Evolutionary conservation across 345 rosid genomes (phyloP).

Genomic region (Brassica incana): DNA sequence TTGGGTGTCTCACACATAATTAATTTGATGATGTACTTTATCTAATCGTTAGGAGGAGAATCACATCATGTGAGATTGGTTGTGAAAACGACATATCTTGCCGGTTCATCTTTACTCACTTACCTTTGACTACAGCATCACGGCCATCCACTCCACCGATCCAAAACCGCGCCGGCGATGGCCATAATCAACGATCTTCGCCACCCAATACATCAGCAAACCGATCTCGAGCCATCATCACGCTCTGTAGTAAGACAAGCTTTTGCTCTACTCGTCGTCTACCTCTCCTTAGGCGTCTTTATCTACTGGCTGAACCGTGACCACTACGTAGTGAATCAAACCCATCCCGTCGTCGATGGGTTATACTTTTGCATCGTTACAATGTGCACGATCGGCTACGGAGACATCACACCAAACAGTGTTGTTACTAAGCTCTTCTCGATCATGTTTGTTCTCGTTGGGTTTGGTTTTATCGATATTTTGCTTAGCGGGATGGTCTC

Average conservation of each 20-base stretch:
- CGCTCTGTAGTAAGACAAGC: slow-evolving; percentile 70
- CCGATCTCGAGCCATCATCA: slow-evolving; percentile 45
- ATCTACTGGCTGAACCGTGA: slow-evolving; percentile 73
- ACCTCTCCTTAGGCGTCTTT: slow-evolving; percentile 69
- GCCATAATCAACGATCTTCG: slow-evolving; percentile 62
- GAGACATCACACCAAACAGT: slow-evolving; percentile 82
- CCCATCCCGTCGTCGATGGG: slow-evolving; percentile 91
- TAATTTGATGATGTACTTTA: background rate
- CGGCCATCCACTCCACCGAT: slow-evolving; percentile 62
- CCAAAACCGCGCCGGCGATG: slow-evolving; percentile 94
- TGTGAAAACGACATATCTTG: background rate
- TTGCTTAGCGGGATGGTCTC: slow-evolving; percentile 91
- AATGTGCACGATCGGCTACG: slow-evolving; percentile 96
- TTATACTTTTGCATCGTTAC: slow-evolving; percentile 91
- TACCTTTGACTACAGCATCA: background rate
- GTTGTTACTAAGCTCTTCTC: slow-evolving; percentile 78
- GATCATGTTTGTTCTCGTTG: slow-evolving; percentile 79
- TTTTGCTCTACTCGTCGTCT: slow-evolving; percentile 55
- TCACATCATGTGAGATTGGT: background rate
- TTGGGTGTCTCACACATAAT: background rate
- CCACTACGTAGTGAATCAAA: slow-evolving; percentile 56
- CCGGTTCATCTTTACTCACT: slow-evolving; percentile 1
- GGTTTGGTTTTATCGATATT: slow-evolving; percentile 85
- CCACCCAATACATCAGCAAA: slow-evolving; percentile 41
- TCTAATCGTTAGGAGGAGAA: background rate